Evolutionary conservation across 805 yeast genomes (phyloP).

Genomic region (Dipodascopsis tothii): DNA sequence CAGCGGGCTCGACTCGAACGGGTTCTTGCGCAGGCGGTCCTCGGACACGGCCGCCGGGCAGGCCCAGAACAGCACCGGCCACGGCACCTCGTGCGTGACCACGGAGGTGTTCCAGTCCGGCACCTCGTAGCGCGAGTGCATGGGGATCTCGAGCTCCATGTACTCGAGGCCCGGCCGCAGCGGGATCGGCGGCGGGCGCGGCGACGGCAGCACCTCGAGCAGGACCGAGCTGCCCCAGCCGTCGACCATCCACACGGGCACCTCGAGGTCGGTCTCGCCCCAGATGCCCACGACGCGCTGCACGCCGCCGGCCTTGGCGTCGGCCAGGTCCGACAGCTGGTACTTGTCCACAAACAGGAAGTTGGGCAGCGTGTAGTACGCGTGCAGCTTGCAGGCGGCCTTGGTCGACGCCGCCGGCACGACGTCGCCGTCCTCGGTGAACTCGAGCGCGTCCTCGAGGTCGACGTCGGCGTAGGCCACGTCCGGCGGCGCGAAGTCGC

Average conservation of each 20-base stretch:
- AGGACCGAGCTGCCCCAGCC: conserved; percentile 45
- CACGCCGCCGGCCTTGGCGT: conserved; percentile 20
- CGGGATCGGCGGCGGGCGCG: conserved; percentile 12
- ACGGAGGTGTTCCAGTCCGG: conserved; percentile 31
- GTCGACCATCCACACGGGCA: conserved; percentile 43
- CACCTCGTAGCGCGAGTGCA: conserved; percentile 46
- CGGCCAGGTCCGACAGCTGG: conserved; percentile 38
- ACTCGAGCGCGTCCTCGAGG: conserved; percentile 13
- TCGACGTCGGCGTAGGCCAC: conserved; percentile 12
- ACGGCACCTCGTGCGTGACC: conserved; percentile 27
- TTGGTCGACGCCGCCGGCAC: conserved; percentile 1
- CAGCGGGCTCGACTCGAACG: conserved; percentile 35
- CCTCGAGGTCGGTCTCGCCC: conserved; percentile 54
- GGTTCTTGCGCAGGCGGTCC: conserved; percentile 28
- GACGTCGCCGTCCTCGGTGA: conserved; percentile 1
- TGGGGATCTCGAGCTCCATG: conserved; percentile 34
- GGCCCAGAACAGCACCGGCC: conserved; percentile 45
- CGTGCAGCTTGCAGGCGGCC: conserved; percentile 38
- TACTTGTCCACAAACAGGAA: conserved; percentile 48
- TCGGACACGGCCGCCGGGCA: conserved; percentile 37
- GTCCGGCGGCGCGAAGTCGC: conserved; percentile 15
- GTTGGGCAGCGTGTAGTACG: conserved; percentile 40
- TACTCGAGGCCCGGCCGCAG: conserved; percentile 9
- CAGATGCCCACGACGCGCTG: conserved; percentile 29
- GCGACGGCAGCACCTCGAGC: conserved; percentile 31